Conservation (phyloP, 1,139 yeast species). For the Pichia sp. region DNA sequence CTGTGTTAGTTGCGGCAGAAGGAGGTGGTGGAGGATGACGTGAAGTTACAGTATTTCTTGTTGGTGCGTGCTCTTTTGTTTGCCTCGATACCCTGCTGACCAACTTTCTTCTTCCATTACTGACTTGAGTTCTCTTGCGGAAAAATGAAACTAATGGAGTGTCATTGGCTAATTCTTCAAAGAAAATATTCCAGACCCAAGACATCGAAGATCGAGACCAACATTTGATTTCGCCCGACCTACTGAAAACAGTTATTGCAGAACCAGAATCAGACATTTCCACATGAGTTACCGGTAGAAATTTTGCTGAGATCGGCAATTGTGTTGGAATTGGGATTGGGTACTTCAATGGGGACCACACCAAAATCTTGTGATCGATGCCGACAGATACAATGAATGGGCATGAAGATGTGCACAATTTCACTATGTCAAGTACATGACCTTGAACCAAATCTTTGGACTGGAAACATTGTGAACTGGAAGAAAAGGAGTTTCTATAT, state of each 20-base stretch:
- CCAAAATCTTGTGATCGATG: slow-evolving; percentile 62
- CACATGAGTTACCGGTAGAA: slow-evolving; percentile 67
- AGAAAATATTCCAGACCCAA: slow-evolving; percentile 49
- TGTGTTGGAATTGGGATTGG: slow-evolving; percentile 46
- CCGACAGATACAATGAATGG: slow-evolving; percentile 68
- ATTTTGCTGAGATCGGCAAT: slow-evolving; percentile 40
- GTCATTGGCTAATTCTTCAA: slow-evolving; percentile 31
- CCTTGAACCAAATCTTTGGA: slow-evolving; percentile 53
- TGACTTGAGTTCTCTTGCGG: slow-evolving; percentile 36
- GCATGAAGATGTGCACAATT: slow-evolving; percentile 51
- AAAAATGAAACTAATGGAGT: slow-evolving; percentile 55
- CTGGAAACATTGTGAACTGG: slow-evolving; percentile 28
- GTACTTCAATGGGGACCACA: slow-evolving; percentile 66
- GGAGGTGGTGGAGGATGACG: background rate
- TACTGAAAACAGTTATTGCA: slow-evolving; percentile 54
- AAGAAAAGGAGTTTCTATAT: background rate
- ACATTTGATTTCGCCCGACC: slow-evolving; percentile 49
- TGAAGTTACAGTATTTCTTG: no score
- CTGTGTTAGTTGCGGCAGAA: background rate
- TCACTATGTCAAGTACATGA: slow-evolving; percentile 61
- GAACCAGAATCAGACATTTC: slow-evolving; percentile 59
- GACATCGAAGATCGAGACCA: slow-evolving; percentile 51
- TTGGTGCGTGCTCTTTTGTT: background rate
- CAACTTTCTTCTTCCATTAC: slow-evolving; percentile 14
- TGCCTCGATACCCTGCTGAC: slow-evolving; percentile 13